Percentiles rank a stretch among this genome's conserved stretches.
Evolutionary conservation across 495 filamentous ascomycete species (phyloP).

Genomic region (Hypoxylon cercidicola): DNA sequence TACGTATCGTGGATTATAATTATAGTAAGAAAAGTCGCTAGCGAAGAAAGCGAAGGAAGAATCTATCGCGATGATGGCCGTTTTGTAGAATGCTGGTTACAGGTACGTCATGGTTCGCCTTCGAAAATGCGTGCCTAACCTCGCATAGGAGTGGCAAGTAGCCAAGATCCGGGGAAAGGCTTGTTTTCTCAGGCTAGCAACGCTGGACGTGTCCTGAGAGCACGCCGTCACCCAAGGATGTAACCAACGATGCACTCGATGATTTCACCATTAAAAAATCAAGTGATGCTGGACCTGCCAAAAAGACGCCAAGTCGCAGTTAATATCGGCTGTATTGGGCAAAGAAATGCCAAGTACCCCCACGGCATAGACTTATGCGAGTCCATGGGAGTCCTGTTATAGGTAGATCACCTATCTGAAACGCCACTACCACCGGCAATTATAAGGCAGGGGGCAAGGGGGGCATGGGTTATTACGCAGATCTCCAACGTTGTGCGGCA

Average conservation of each 20-base stretch:
- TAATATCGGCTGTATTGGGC: constrained; percentile 10
- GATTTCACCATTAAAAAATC: constrained; percentile 9
- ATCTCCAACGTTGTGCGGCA: constrained; percentile 37
- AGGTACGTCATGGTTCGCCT: constrained; percentile 27
- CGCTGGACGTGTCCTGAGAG: not conserved
- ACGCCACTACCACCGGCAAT: constrained; percentile 24
- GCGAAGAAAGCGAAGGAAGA: not conserved
- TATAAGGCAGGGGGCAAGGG: constrained; percentile 24
- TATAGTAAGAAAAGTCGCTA: constrained; percentile 8
- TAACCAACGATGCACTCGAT: constrained; percentile 20
- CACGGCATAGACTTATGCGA: constrained; percentile 18
- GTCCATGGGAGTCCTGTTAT: not conserved
- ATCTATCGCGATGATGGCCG: constrained; percentile 11
- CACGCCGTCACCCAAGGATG: not conserved
- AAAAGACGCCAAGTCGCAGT: constrained; percentile 34
- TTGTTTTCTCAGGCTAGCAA: constrained; percentile 27
- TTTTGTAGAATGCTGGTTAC: not conserved
- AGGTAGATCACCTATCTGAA: constrained; percentile 32
- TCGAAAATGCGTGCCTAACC: constrained; percentile 1
- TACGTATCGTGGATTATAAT: too few species aligned
- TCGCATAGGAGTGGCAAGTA: constrained; percentile 1
- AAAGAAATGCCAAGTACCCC: constrained; percentile 3
- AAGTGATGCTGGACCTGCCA: constrained; percentile 35
- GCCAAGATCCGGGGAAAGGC: constrained; percentile 45
- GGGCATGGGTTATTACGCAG: constrained; percentile 24